Evolutionary conservation across 768 basidiomycete genomes (phyloP).

Genomic region (Roridomyces roridus): DNA sequence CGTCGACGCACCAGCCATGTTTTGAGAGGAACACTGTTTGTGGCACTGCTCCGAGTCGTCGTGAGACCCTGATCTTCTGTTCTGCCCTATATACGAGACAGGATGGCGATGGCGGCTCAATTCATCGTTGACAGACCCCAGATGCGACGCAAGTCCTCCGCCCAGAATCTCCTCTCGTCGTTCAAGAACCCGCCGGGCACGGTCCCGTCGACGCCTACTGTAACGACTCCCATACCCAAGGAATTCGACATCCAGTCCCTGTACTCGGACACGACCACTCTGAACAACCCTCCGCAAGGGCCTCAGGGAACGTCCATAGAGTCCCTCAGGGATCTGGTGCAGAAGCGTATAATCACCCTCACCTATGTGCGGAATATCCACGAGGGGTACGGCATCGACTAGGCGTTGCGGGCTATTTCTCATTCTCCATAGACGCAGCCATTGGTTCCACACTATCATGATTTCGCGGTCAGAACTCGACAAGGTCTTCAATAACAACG

Average conservation of each 20-base stretch:
- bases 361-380: conserved; percentile 87
- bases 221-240: conserved; percentile 48
- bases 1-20: too few species aligned
- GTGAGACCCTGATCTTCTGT: too few species aligned
- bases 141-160: conserved; percentile 87
- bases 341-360: conserved; percentile 84
- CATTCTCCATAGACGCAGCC: conserved; percentile 60
- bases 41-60: too few species aligned
- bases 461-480: conserved; percentile 78
- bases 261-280: conserved; percentile 49
- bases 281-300: conserved; percentile 24
- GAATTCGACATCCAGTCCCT: conserved; percentile 81
- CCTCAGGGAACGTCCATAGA: conserved; percentile 77
- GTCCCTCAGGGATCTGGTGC: conserved; percentile 77
- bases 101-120: neutral
- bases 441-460: conserved; percentile 90
- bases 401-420: neutral
- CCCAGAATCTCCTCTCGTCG: conserved; percentile 80
- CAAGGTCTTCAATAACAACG: conserved; percentile 71
- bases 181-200: conserved; percentile 53
- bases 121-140: conserved; percentile 1
- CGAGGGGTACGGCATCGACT: conserved; percentile 74
- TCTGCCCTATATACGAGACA: too few species aligned
- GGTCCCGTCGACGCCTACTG: conserved; percentile 44
- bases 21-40: too few species aligned